phyloP scores from a whole-genome alignment of 768 basidiomycete genomes.

The Suillus hirtellus region DNA sequence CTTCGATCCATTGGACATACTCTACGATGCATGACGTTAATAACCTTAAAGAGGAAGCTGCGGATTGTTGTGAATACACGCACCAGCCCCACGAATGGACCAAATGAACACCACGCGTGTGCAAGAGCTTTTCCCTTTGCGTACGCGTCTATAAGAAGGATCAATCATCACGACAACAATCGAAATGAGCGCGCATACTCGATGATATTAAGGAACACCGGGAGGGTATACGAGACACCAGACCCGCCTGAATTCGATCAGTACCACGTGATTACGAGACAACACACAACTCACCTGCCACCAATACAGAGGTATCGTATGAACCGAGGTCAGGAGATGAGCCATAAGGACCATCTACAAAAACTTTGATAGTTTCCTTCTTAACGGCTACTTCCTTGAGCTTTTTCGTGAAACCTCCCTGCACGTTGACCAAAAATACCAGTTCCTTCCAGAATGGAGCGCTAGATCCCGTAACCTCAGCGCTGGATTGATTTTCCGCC shows the following conservation, averaged over 20 bases:
- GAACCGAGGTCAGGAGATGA: conserved; percentile 39
- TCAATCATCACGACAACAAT: not conserved
- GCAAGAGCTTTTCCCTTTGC: conserved; percentile 21
- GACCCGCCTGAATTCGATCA: conserved; percentile 42
- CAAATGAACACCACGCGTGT: conserved; percentile 52
- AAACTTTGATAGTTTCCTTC: conserved; percentile 40
- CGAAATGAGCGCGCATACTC: conserved; percentile 31
- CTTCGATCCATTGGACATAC: conserved; percentile 49
- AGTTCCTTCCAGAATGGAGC: conserved; percentile 40
- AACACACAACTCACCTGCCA: conserved; percentile 42
- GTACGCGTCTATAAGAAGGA: conserved; percentile 20
- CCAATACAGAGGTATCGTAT: conserved; percentile 48
- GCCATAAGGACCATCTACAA: conserved; percentile 65
- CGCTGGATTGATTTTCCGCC: not conserved
- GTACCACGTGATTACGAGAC: not conserved
- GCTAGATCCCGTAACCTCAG: not conserved
- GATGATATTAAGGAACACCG: conserved; percentile 44
- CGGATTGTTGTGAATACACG: conserved; percentile 8
- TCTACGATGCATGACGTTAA: conserved; percentile 17
- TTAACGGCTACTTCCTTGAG: conserved; percentile 36
- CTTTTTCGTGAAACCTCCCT: conserved; percentile 58
- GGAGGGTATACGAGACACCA: conserved; percentile 48
- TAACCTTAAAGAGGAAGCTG: conserved; percentile 1
- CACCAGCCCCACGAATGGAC: conserved; percentile 49
- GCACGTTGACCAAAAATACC: conserved; percentile 58